Evolutionary conservation across 345 rosid species (phyloP).

Genomic region (Turritis glabra): DNA sequence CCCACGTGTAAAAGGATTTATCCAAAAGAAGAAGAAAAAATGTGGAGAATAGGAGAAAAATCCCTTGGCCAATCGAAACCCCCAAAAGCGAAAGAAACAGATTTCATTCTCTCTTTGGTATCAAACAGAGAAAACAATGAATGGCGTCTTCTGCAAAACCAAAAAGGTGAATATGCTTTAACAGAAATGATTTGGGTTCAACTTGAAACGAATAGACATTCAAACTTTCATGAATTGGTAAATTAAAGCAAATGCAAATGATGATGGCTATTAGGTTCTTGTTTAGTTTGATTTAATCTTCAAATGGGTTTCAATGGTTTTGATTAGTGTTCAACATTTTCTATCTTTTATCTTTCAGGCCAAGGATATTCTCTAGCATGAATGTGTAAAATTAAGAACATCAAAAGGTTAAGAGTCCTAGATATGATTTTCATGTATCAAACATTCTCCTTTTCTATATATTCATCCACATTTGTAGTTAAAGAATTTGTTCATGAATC

Average conservation of each 20-base stretch:
- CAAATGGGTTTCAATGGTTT: slow-evolving; percentile 9
- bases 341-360: not conserved
- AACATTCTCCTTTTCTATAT: not conserved
- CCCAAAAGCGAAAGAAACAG: slow-evolving; percentile 13
- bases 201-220: not conserved
- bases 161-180: slow-evolving; percentile 14
- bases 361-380: slow-evolving; percentile 21
- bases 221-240: not conserved
- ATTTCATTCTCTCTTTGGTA: slow-evolving; percentile 18
- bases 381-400: slow-evolving; percentile 4
- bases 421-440: not conserved
- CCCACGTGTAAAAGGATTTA: not conserved
- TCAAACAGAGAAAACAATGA: slow-evolving; percentile 9
- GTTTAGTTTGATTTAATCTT: slow-evolving; percentile 16
- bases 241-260: not conserved
- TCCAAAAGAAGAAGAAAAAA: not conserved
- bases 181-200: not conserved
- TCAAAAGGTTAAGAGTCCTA: not conserved
- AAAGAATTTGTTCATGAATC: not conserved
- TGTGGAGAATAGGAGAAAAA: slow-evolving; percentile 1
- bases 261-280: slow-evolving; percentile 2
- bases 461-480: not conserved
- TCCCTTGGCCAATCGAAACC: not conserved
- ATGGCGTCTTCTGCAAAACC: not conserved
- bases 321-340: not conserved